Conservation (phyloP, 2,329 filamentous ascomycete genomes). For the Orbilia blumenaviensis region DNA sequence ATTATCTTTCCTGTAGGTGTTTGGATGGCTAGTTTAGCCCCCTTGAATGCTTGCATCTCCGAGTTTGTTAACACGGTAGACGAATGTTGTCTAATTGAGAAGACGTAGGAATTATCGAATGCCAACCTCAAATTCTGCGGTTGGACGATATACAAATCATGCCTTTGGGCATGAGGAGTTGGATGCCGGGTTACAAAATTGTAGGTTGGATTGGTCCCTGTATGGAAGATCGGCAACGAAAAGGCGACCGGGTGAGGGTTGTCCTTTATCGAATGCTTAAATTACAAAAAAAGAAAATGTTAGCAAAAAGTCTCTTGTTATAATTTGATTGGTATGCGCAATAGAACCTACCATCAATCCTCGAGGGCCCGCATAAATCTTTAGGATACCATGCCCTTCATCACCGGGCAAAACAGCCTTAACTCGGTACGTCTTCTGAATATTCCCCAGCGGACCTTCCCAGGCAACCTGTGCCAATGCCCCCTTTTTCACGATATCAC, state of each 20-base stretch:
- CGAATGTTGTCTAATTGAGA: slow-evolving; percentile 91
- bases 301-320: slow-evolving; percentile 10
- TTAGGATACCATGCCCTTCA: slow-evolving; percentile 85
- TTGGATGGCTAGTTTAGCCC: slow-evolving; percentile 94
- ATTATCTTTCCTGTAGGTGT: slow-evolving; percentile 94
- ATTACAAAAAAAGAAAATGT: slow-evolving; percentile 15
- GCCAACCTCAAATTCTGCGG: slow-evolving; percentile 89
- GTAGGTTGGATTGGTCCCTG: slow-evolving; percentile 90
- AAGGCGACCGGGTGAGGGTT: slow-evolving; percentile 92
- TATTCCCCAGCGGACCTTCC: slow-evolving; percentile 68
- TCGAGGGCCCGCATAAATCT: slow-evolving; percentile 91
- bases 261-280: slow-evolving; percentile 84
- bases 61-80: slow-evolving; percentile 66
- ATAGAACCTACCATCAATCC: slow-evolving; percentile 75
- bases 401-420: slow-evolving; percentile 92
- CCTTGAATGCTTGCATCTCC: slow-evolving; percentile 68
- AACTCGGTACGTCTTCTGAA: slow-evolving; percentile 88
- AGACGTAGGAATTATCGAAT: slow-evolving; percentile 97
- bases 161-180: slow-evolving; percentile 94
- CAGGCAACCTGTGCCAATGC: slow-evolving; percentile 92
- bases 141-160: slow-evolving; percentile 96
- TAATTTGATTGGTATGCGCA: neutral
- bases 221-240: slow-evolving; percentile 87
- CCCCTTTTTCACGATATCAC: slow-evolving; percentile 83
- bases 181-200: slow-evolving; percentile 93